Base-by-base conservation (phyloP, 2,329 filamentous ascomycete genomes). In the Neofusicoccum kwambonambiense region DNA sequence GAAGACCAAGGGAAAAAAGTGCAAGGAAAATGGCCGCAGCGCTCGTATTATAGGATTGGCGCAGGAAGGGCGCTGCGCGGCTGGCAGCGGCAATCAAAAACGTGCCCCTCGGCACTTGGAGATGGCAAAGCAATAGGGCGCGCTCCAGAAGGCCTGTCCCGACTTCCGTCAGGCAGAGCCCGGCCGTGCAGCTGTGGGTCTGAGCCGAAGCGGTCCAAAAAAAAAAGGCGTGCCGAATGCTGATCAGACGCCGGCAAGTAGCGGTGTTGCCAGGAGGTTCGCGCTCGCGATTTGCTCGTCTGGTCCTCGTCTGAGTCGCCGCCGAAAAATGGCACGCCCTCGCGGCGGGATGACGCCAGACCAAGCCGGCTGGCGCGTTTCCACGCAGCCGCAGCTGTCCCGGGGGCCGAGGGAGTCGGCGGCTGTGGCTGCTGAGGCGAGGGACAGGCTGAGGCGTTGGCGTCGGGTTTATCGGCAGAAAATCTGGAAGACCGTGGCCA, bases 141-240 rank as follows among this genome's bases (percentile, higher is more conserved):
- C 51, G 51, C 51, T 12, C 35, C 37, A 41, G 17, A 41, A 42
- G 1, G 51, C 22, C 37, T 15, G 49, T 44, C 39, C 37, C 52
- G 52, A 19, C 27, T 35, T 45, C 56, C 56, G 41, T 37, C 31
- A 47, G 41, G 56, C 56, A 60, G 41, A 44, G 22, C 9, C 5
- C 42, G 56, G 56, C 56, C 56, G 56, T 60, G 56, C 56, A 34
- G 50, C 42, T n/a, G 56, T 60, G 56, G 56, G 56, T 60, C 56
- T 39, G 35, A 17, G 22, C 56, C 56, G 42, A 35, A 27, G 42
- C 31, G 41, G 56, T n/a, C 31, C 54, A 44, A n/a, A 19, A 41
- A 42, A 47, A 47, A 47, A 58, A 42, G 39, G 22, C 41, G 42
- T 37, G 56, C 41, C 41, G 41, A 15, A 37, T 47, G 56, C 27